Evolutionary conservation across 2,329 filamentous ascomycete species (phyloP).

Genomic region (Venturiaceae sp.): DNA sequence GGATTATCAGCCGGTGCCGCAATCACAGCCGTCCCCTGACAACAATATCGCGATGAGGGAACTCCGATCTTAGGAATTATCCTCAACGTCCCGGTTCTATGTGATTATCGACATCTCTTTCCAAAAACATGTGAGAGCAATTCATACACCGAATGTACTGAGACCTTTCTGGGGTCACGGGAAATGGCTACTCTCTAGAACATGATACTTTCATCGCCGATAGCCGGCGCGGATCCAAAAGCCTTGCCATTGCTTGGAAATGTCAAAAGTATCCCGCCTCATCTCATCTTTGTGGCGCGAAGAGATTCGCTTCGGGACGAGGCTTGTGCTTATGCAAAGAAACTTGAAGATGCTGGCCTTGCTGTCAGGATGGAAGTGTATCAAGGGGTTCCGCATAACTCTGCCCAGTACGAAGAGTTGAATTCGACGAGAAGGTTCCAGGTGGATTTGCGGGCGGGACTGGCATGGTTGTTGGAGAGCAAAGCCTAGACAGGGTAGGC

Average conservation of each 20-base stretch:
- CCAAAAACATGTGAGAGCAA: not conserved
- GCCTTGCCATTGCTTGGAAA: not conserved
- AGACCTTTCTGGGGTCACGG: not conserved
- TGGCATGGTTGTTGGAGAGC: not conserved
- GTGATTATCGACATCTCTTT: not conserved
- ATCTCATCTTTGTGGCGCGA: constrained; percentile 6
- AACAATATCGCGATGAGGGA: not conserved
- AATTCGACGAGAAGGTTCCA: not conserved
- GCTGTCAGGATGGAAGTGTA: constrained; percentile 8
- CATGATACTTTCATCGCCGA: not conserved
- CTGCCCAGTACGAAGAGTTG: not conserved
- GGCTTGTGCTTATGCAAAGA: constrained; percentile 7
- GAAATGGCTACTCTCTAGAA: not conserved
- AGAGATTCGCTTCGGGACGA: constrained; percentile 11
- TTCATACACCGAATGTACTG: not conserved
- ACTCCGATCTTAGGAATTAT: not conserved
- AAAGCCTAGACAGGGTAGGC: no score
- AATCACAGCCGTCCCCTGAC: not conserved
- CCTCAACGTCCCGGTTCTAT: not conserved
- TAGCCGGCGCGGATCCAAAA: not conserved
- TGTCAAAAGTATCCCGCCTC: not conserved
- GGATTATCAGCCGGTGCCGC: not conserved
- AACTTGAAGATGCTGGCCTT: constrained; percentile 9
- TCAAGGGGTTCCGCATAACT: constrained; percentile 10
- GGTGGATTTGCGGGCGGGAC: not conserved